Percentiles rank a stretch among this genome's conserved stretches.
Evolutionary conservation across 306 rosid species (phyloP).

Genomic region (Cyamopsis tetragonoloba): DNA sequence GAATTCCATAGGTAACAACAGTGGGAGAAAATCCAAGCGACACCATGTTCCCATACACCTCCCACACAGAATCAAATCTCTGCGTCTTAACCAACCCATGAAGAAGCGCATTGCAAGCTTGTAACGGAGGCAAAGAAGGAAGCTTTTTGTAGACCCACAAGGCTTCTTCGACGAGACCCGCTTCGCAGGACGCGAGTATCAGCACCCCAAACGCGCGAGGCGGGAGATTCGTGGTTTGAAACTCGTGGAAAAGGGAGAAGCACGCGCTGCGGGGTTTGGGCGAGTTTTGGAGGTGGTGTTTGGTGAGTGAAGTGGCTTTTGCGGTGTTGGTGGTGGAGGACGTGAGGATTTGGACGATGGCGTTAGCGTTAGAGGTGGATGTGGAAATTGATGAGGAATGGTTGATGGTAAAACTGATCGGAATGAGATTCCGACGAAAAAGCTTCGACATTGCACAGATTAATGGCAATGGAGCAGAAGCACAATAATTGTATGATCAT

Average conservation of each 20-base stretch:
- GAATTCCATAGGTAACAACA: slow-evolving; percentile 51
- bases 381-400: neutral
- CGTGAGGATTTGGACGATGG: slow-evolving; percentile 40
- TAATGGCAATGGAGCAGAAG: neutral
- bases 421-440: slow-evolving; percentile 4
- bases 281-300: slow-evolving; percentile 42
- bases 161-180: slow-evolving; percentile 56
- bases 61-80: slow-evolving; percentile 46
- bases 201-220: slow-evolving; percentile 41
- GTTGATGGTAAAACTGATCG: neutral
- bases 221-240: slow-evolving; percentile 33
- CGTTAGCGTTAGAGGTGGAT: slow-evolving; percentile 22
- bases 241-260: slow-evolving; percentile 35
- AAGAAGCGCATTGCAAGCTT: slow-evolving; percentile 60
- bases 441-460: slow-evolving; percentile 31
- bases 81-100: slow-evolving; percentile 44
- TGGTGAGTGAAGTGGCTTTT: slow-evolving; percentile 46
- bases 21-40: slow-evolving; percentile 49
- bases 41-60: slow-evolving; percentile 39
- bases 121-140: slow-evolving; percentile 33
- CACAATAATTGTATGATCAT: too few relatives aligned
- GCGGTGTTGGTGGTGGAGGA: slow-evolving; percentile 32
- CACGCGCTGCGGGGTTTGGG: slow-evolving; percentile 32
- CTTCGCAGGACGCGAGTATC: slow-evolving; percentile 38
- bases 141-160: slow-evolving; percentile 37